Percentiles rank a stretch among this genome's conserved stretches.
phyloP scores from a whole-genome alignment of 2,329 filamentous ascomycete genomes.

The Pleomassaria siparia region DNA sequence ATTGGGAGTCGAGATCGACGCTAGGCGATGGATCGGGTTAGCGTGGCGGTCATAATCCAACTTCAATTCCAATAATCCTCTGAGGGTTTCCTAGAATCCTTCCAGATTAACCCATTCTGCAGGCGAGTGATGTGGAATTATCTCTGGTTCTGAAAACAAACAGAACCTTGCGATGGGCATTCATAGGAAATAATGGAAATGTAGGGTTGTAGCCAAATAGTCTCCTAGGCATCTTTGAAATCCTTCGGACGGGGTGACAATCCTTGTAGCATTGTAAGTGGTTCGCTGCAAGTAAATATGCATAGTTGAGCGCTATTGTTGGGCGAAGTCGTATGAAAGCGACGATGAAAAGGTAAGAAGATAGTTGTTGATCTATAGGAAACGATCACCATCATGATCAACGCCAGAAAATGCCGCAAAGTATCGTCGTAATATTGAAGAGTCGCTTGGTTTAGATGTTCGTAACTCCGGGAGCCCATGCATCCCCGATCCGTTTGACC shows the following conservation, averaged over 20 bases:
- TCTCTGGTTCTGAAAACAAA: too few relatives aligned
- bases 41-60: constrained; percentile 11
- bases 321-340: not conserved
- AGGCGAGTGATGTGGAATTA: too few relatives aligned
- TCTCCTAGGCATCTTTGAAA: too few relatives aligned
- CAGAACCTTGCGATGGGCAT: not conserved
- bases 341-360: not conserved
- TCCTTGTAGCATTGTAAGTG: too few relatives aligned
- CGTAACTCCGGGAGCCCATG: constrained; percentile 75
- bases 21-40: constrained; percentile 26
- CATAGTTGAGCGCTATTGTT: too few relatives aligned
- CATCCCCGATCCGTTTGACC: constrained; percentile 80
- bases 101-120: too few relatives aligned
- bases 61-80: too few relatives aligned
- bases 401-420: constrained; percentile 32
- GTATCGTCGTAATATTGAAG: constrained; percentile 16
- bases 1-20: constrained; percentile 13
- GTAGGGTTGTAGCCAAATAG: not conserved
- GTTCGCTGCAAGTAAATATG: too few relatives aligned
- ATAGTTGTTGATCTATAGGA: not conserved
- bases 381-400: constrained; percentile 3
- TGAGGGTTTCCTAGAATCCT: too few relatives aligned
- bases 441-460: constrained; percentile 51
- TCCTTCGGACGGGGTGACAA: too few relatives aligned
- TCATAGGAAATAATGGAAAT: not conserved